phyloP scores from a whole-genome alignment of 2,329 filamentous ascomycete genomes.

The Zasmidium cellare region DNA sequence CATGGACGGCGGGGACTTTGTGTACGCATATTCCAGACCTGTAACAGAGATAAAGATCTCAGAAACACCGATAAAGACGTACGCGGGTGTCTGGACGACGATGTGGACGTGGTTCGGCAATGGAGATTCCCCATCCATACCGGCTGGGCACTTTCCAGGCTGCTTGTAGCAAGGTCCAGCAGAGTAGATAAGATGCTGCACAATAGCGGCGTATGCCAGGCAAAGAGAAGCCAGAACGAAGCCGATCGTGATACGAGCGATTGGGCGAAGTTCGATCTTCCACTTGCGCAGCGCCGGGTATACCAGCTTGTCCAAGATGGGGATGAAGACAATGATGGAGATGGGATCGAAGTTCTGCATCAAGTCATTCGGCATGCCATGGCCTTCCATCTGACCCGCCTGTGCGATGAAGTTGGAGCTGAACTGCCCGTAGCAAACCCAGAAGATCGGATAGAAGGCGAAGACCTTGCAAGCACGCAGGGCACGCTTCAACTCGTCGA shows the following conservation, averaged over 20 bases:
- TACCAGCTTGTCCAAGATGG: constrained; percentile 45
- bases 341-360: constrained; percentile 51
- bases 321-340: constrained; percentile 48
- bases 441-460: constrained; percentile 49
- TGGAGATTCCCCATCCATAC: constrained; percentile 29
- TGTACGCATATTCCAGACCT: constrained; percentile 49
- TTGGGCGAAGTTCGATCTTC: constrained; percentile 46
- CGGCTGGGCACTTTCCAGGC: constrained; percentile 41
- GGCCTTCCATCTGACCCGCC: constrained; percentile 46
- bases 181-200: constrained; percentile 58
- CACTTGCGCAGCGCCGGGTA: constrained; percentile 47
- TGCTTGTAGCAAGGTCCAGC: constrained; percentile 54
- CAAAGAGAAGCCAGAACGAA: constrained; percentile 55
- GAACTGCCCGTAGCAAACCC: constrained; percentile 41
- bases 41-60: constrained; percentile 52
- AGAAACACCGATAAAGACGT: constrained; percentile 45
- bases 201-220: constrained; percentile 57
- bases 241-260: constrained; percentile 55
- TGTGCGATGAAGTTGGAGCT: constrained; percentile 51
- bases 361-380: constrained; percentile 50
- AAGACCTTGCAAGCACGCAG: constrained; percentile 70
- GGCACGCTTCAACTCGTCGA: constrained; percentile 70
- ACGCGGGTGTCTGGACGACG: constrained; percentile 47
- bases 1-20: constrained; percentile 48
- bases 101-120: constrained; percentile 48